Base-by-base conservation (phyloP, 108 stramenopile genomes). In the Discostella pseudostelligera region DNA sequence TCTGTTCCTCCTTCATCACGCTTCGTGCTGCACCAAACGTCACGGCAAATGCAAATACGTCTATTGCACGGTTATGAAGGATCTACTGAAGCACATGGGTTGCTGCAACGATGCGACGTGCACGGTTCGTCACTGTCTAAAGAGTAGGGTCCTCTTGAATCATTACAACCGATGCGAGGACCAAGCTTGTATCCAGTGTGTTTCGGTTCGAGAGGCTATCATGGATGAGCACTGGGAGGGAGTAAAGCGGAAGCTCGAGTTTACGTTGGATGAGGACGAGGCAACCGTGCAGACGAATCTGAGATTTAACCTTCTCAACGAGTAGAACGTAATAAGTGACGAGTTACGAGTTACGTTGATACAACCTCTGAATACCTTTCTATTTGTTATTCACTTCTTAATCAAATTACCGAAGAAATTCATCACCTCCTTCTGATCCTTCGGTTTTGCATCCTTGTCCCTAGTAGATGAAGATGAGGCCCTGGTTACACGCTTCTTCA, bases 331-430 rank as follows among this genome's bases (percentile, higher is more conserved):
- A 32, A 32, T 32, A n/a, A n/a, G n/a, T n/a, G n/a, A n/a, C n/a
- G n/a, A n/a, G n/a, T n/a, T n/a, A n/a, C n/a, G n/a, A n/a, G n/a
- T n/a, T n/a, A n/a, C n/a, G n/a, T n/a, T n/a, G n/a, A n/a, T n/a
- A n/a, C n/a, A n/a, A n/a, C n/a, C n/a, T n/a, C n/a, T n/a, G n/a
- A n/a, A n/a, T n/a, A n/a, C 32, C 32, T 32, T 32, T 32, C 32
- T 32, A 4, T 32, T 32, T 3, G 32, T 32, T 32, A 45, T 44
- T 64, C 69, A 76, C 61, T 86, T 83, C 59, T 87, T 88, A 56
- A 90, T 65, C 47, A 90, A 63, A 70, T 82, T 81, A 45, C 83
- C 82, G 80, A 90, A 90, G 78, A 92, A 92, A 73, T 63, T 81
- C 40, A 69, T 65, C 46, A 65, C 62, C 32, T 70, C 75, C 54